These are phyloP conservation scores for Exophiala oligosperma DNA, from an alignment of 2,329 filamentous ascomycete species.

Conservation along the genomic window DNA sequence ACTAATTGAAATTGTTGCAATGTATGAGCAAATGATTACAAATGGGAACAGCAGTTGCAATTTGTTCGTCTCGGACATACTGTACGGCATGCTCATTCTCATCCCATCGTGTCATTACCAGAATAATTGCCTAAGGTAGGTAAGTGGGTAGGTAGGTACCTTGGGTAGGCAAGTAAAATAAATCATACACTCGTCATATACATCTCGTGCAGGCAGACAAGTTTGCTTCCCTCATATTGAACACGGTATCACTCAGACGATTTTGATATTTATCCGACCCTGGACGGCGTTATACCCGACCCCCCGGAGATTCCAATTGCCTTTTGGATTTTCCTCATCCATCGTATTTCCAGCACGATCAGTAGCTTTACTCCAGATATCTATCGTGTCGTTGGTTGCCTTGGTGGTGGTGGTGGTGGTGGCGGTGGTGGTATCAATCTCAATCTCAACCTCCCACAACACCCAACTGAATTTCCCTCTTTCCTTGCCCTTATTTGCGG, in stretches of 20 bases:
- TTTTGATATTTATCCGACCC: constrained; percentile 24
- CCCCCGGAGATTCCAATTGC: constrained; percentile 59
- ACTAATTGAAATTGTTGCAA: no score
- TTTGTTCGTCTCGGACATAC: no score
- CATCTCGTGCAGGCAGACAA: not conserved
- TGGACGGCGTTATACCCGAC: constrained; percentile 63
- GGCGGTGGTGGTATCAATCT: constrained; percentile 31
- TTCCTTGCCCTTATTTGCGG: not conserved
- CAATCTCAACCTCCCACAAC: constrained; percentile 51
- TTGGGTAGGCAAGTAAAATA: no score
- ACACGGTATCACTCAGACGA: not conserved
- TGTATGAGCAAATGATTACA: no score
- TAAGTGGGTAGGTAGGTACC: no score
- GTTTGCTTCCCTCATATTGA: no score
- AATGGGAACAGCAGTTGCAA: no score
- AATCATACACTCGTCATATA: not conserved
- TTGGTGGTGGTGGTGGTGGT: constrained; percentile 28
- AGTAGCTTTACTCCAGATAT: constrained; percentile 54
- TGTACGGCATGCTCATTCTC: no score
- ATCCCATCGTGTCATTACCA: no score
- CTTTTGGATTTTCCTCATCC: constrained; percentile 43
- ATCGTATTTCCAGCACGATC: constrained; percentile 52
- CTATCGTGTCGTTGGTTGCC: constrained; percentile 38
- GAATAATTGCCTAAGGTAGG: no score
- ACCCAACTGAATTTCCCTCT: constrained; percentile 55